phyloP scores from a whole-genome alignment of 805 yeast species.

The Nakazawaea populi region DNA sequence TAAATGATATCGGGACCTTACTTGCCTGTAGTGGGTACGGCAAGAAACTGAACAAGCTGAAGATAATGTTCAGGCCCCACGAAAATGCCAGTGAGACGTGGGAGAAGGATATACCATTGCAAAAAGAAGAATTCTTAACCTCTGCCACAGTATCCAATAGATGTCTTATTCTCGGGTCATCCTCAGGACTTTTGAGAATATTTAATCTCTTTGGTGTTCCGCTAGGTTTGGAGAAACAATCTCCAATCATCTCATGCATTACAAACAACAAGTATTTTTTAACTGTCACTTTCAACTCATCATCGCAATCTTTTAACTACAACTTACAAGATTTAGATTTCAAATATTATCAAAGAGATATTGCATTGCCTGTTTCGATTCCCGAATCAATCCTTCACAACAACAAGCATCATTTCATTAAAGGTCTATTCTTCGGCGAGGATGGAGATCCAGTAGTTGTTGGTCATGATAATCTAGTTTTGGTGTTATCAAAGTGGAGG shows the following conservation, averaged over 20 bases:
- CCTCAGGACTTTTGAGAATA: constrained; percentile 65
- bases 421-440: constrained; percentile 77
- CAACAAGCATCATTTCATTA: constrained; percentile 28
- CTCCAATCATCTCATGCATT: constrained; percentile 71
- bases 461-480: constrained; percentile 69
- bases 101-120: constrained; percentile 57
- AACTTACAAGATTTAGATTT: constrained; percentile 31
- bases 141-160: constrained; percentile 62
- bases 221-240: constrained; percentile 57
- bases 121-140: constrained; percentile 50
- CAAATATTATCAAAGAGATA: constrained; percentile 34
- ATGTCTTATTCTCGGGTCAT: constrained; percentile 64
- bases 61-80: constrained; percentile 65
- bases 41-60: constrained; percentile 9
- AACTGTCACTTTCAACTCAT: constrained; percentile 33
- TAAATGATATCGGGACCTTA: constrained; percentile 61
- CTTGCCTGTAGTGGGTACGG: constrained; percentile 42
- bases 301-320: constrained; percentile 21
- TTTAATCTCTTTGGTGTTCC: constrained; percentile 74
- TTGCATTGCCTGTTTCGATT: constrained; percentile 35
- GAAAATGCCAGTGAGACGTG: constrained; percentile 57
- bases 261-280: constrained; percentile 53
- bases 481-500: constrained; percentile 76
- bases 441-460: constrained; percentile 88
- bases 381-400: constrained; percentile 1